Base-by-base conservation (phyloP, 108 stramenopile species). In the Mediolabrus comicus region DNA sequence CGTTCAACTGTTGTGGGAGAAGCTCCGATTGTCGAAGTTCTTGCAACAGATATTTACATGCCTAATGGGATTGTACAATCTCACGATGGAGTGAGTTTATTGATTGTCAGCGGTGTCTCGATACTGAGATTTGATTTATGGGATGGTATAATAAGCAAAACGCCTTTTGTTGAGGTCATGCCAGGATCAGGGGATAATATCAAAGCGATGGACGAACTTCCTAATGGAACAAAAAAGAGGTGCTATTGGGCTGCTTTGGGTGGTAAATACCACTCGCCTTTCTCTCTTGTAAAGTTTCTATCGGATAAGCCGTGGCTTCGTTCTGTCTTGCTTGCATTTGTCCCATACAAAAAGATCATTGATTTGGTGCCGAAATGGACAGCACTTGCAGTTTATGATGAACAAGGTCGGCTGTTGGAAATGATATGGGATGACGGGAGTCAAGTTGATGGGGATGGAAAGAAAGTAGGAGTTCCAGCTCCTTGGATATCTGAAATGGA, bases 141-240 rank as follows among this genome's bases (percentile, higher is more conserved):
- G 4, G 60, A 4, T 13, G 25, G 39, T 13, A 38, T 51, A 29
- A 11, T 65, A 30, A 57, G 65, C 34, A 8, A 53, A 12, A 43
- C 30, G 3, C 65, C 56, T 1, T 78, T 78, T 52, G 56, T 72
- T 6, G 32, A 33, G 1, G 72, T 58, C 13, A 56, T 78, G 58
- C 71, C 77, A 49, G 77, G 77, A 11, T 72, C 77, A 8, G 77
- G 77, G 27, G 77, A 78, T 30, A 78, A 78, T 26, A 66, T 78
- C 28, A 53, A 78, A 28, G 31, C 63, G 12, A 58, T 52, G 62
- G 39, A 78, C 27, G 24, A 22, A 1, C 26, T 66, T 12, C 77
- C 77, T 26, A 52, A 54, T 5, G 77, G 77, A 0, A 24, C 30
- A 49, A 1, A 10, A 29, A 10, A 6, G 9, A 65, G 39, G 17